Conservation (phyloP, 2,329 filamentous ascomycete genomes). For the Colletotrichum tabaci region DNA sequence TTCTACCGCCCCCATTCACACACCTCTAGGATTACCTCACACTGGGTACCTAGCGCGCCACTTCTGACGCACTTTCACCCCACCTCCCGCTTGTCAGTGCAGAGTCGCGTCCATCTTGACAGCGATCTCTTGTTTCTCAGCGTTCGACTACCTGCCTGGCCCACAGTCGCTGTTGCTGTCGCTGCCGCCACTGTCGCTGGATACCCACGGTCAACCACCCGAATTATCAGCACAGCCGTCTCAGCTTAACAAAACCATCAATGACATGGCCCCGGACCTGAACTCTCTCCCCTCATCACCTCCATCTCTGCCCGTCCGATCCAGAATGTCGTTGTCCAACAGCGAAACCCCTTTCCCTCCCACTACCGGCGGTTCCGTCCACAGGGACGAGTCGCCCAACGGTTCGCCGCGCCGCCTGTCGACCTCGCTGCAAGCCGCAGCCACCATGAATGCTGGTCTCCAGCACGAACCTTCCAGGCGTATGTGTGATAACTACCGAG, state of each 20-base stretch:
- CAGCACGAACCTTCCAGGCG: conserved; percentile 74
- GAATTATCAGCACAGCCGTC: conserved; percentile 5
- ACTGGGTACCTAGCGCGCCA: conserved; percentile 22
- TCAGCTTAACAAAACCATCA: conserved; percentile 9
- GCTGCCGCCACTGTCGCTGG: conserved; percentile 2
- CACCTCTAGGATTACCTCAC: conserved; percentile 27
- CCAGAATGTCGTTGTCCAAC: conserved; percentile 42
- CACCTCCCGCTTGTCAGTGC: conserved; percentile 33
- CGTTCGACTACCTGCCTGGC: neutral
- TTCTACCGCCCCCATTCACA: neutral
- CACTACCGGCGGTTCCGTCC: conserved; percentile 4
- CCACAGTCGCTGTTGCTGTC: neutral
- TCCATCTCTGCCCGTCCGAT: conserved; percentile 27
- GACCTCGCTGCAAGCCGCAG: conserved; percentile 81
- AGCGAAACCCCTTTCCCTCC: conserved; percentile 38
- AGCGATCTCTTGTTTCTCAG: conserved; percentile 30
- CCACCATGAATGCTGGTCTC: conserved; percentile 83
- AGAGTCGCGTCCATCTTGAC: conserved; percentile 17
- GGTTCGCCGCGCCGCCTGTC: conserved; percentile 76
- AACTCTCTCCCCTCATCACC: conserved; percentile 41
- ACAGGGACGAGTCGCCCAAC: conserved; percentile 66
- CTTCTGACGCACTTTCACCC: conserved; percentile 40
- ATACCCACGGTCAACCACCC: conserved; percentile 8
- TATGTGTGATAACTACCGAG: conserved; percentile 52
- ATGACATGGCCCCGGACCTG: conserved; percentile 39